Evolutionary conservation across 805 yeast genomes (phyloP).

Genomic region (Candida lessepsii): DNA sequence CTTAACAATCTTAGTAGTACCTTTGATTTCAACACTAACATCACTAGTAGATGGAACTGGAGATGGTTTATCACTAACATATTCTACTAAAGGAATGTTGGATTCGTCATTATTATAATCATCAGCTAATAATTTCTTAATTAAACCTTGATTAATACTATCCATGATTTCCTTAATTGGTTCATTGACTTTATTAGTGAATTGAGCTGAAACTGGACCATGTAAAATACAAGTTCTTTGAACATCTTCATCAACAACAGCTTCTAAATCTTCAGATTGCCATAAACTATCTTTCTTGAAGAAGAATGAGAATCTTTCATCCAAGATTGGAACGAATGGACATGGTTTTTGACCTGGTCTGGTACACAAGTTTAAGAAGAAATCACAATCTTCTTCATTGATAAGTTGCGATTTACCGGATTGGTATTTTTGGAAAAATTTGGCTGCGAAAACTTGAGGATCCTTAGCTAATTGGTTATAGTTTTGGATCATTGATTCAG

Average conservation of each 20-base stretch:
- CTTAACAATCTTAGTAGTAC: conserved; percentile 33
- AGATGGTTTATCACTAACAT: conserved; percentile 66
- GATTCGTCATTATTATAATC: conserved; percentile 69
- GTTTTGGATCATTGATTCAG: conserved; percentile 70
- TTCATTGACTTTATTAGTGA: conserved; percentile 80
- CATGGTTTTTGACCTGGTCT: conserved; percentile 93
- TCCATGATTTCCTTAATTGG: conserved; percentile 92
- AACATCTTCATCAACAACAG: conserved; percentile 94
- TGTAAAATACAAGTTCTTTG: conserved; percentile 98
- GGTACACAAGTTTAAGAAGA: conserved; percentile 78
- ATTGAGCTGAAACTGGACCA: conserved; percentile 98
- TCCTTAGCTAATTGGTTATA: conserved; percentile 58
- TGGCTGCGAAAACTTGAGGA: conserved; percentile 61
- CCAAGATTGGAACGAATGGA: conserved; percentile 94
- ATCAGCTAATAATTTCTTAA: conserved; percentile 63
- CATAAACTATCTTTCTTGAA: conserved; percentile 98
- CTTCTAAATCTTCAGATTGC: conserved; percentile 97
- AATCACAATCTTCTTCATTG: conserved; percentile 94
- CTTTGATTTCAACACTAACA: conserved; percentile 30
- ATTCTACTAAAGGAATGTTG: conserved; percentile 83
- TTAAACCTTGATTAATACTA: conserved; percentile 86
- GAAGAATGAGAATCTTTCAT: conserved; percentile 90
- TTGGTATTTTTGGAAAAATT: conserved; percentile 68
- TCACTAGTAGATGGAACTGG: conserved; percentile 25
- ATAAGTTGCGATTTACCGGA: conserved; percentile 76